Base-by-base conservation (phyloP, 371 early-diverging fungal genomes). In the Sporodiniella umbellata region DNA sequence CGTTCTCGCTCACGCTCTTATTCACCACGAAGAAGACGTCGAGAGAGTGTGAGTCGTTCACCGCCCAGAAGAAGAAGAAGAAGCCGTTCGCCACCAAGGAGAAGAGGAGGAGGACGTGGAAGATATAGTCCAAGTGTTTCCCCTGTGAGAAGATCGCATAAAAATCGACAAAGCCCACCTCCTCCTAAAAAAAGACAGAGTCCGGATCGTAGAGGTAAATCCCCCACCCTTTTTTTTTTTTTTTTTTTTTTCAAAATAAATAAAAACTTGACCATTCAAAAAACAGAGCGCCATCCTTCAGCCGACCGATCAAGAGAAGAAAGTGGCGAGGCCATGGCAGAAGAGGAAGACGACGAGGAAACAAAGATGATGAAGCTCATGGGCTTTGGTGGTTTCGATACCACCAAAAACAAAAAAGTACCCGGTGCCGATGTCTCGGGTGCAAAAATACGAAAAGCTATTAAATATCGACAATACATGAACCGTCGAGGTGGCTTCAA, bases 391-490 rank as follows among this genome's bases (percentile, higher is more conserved):
- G 88, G 89, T 2, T 96, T 96, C 55, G 86, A 88, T 22, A 83
- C 90, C 0, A 96, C 96, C 26, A 94, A 95, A 73, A 78, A 83
- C 45, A 83, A 86, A 35, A 75, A 85, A 24, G 88, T 90, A 0
- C 57, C 79, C 2, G 89, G 86, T 19, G 74, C 81, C 26, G 81
- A 86, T 58, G 70, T 78, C 3, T 80, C 86, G n/a, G 84, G 70
- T 3, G 86, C 83, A 2, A 83, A 82, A 48, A 78, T 92, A 38
- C 82, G 80, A 49, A 88, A 89, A 53, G 80, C 85, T 49, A 76
- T 94, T 24, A 86, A 86, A 50, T 94, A 93, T 66, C 81, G 95
- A 12, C 96, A 96, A 66, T 96, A 93, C 68, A 96, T 96, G 96
- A 96, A 96, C 65, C 76, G 96, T 35, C 79, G 87, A 37, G 90